A percentile compares a stretch with the other conserved stretches of the same genome.
These are phyloP conservation scores for Fusarium longipes DNA, from an alignment of 2,329 filamentous ascomycete genomes.

Conservation along the genomic window DNA sequence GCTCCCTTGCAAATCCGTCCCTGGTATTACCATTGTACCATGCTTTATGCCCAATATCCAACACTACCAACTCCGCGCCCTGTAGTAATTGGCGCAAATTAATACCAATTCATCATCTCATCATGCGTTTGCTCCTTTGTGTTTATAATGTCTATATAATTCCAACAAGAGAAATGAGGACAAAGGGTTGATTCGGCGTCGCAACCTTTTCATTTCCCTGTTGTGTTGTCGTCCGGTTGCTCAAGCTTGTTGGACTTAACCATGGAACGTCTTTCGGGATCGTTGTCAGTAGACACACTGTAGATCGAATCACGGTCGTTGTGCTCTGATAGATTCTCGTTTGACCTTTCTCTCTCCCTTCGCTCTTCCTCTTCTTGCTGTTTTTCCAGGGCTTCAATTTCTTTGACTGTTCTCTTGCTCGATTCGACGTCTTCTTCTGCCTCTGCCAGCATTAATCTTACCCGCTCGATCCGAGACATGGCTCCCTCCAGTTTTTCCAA, in stretches of 20 bases:
- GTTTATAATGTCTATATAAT: not conserved
- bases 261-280: conserved; percentile 4
- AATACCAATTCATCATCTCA: conserved; percentile 5
- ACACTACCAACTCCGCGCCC: not conserved
- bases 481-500: conserved; percentile 78
- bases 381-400: conserved; percentile 34
- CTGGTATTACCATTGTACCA: not conserved
- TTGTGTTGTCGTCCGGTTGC: not conserved
- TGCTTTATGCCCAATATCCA: not conserved
- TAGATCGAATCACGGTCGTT: conserved; percentile 8
- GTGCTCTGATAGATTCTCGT: not conserved
- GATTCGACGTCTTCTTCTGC: conserved; percentile 39
- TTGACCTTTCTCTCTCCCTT: conserved; percentile 22
- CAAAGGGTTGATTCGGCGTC: not conserved
- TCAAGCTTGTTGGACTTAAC: conserved; percentile 2
- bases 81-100: not conserved
- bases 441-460: conserved; percentile 68
- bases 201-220: not conserved
- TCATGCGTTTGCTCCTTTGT: conserved; percentile 11
- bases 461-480: conserved; percentile 76
- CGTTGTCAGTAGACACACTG: conserved; percentile 3
- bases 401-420: conserved; percentile 33
- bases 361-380: conserved; percentile 34
- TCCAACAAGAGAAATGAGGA: not conserved
- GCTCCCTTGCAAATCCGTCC: not conserved